Conservation (phyloP, 768 basidiomycete genomes). For the Mycena polygramma region DNA sequence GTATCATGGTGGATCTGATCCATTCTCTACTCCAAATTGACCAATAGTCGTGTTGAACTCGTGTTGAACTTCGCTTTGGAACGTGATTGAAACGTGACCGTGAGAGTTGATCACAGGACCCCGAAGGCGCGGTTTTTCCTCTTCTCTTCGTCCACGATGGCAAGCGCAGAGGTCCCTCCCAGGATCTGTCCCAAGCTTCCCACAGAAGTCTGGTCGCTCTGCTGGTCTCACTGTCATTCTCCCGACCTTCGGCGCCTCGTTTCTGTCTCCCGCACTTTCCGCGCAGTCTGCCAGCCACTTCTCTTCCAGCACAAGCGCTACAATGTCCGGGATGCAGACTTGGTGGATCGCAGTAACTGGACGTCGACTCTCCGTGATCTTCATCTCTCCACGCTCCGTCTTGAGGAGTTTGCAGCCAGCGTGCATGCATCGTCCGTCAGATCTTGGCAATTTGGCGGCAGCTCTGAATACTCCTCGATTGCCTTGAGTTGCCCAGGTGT, state of each 20-base stretch:
- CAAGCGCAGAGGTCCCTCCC: no score
- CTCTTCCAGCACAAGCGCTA: conserved; percentile 3
- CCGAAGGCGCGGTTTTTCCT: no score
- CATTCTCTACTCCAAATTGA: no score
- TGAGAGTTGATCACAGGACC: no score
- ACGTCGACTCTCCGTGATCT: not conserved
- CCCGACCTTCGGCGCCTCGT: not conserved
- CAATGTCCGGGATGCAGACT: not conserved
- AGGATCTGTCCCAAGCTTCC: not conserved
- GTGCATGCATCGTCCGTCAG: not conserved
- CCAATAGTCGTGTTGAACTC: no score
- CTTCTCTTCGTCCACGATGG: no score
- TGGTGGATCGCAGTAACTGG: not conserved
- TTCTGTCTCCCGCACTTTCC: conserved; percentile 1
- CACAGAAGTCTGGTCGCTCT: not conserved
- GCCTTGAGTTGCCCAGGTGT: not conserved
- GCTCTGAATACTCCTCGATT: not conserved
- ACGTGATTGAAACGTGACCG: no score
- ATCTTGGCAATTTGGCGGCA: not conserved
- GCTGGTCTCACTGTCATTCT: not conserved
- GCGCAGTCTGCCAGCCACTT: not conserved
- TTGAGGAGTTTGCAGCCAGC: not conserved
- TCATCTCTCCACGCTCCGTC: not conserved
- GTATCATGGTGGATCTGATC: no score
- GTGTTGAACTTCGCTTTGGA: no score